These are phyloP conservation scores for Leptomonas seymouri DNA, from an alignment of 208 protist species.

Conservation along the genomic window DNA sequence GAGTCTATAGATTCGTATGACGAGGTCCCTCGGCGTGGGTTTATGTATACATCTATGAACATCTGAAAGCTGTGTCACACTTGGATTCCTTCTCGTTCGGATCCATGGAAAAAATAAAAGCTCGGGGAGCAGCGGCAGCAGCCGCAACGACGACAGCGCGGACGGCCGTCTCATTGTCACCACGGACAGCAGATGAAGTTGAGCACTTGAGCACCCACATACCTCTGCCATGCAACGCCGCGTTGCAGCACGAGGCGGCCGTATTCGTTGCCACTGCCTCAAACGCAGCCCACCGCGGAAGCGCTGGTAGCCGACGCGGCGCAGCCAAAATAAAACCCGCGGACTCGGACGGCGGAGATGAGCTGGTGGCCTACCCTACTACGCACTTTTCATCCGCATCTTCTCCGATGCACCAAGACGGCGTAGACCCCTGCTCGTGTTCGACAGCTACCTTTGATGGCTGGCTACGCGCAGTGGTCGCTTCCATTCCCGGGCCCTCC, in stretches of 20 bases:
- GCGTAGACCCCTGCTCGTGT: slow-evolving; percentile 43
- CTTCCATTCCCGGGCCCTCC: slow-evolving; percentile 36
- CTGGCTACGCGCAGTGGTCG: slow-evolving; percentile 53
- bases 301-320: not conserved
- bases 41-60: no score
- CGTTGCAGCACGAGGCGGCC: slow-evolving; percentile 18
- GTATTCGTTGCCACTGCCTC: not conserved
- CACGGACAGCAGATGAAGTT: not conserved
- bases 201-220: not conserved
- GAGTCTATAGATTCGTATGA: no score
- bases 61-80: no score
- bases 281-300: not conserved
- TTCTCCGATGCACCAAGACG: not conserved
- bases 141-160: not conserved
- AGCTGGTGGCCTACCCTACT: slow-evolving; percentile 28
- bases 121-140: no score
- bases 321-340: not conserved
- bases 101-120: no score
- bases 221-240: slow-evolving; percentile 17
- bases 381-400: not conserved
- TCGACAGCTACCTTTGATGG: slow-evolving; percentile 30
- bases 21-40: no score
- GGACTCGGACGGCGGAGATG: slow-evolving; percentile 11
- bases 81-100: no score
- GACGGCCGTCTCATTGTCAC: not conserved